Conservation (phyloP, 805 yeast species). For the Naumovozyma baii region DNA sequence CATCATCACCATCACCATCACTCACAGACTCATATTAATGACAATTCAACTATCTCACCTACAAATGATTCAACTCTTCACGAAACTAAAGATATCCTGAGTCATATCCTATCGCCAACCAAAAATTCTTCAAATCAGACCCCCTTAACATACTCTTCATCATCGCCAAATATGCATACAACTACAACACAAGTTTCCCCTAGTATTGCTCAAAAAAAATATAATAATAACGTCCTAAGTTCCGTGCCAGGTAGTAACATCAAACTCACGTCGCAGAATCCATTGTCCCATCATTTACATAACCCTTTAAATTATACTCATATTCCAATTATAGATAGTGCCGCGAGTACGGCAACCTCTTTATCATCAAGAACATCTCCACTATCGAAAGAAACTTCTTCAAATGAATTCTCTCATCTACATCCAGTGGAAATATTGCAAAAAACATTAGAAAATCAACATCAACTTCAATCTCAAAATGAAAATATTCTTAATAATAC, state of each 20-base stretch:
- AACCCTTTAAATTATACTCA: conserved; percentile 1
- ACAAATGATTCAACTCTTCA: not conserved
- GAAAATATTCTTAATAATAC: not conserved
- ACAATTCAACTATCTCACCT: not conserved
- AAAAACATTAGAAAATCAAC: conserved; percentile 14
- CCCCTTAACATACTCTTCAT: not conserved
- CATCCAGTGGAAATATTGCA: conserved; percentile 26
- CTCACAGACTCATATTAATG: not conserved
- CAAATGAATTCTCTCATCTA: conserved; percentile 9
- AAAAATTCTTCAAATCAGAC: not conserved
- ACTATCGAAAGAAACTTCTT: not conserved
- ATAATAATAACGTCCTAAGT: not conserved
- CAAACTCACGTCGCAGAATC: not conserved
- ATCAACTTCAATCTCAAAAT: not conserved
- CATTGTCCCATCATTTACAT: conserved; percentile 3
- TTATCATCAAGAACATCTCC: not conserved
- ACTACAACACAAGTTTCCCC: not conserved
- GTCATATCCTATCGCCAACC: not conserved
- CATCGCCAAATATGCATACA: not conserved
- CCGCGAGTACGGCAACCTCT: not conserved
- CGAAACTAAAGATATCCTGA: not conserved
- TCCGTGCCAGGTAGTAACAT: not conserved
- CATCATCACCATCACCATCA: not conserved
- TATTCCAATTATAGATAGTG: not conserved
- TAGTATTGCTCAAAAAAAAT: not conserved